Conservation (phyloP, 2,329 filamentous ascomycete genomes). For the Mycosphaerella arachidis region DNA sequence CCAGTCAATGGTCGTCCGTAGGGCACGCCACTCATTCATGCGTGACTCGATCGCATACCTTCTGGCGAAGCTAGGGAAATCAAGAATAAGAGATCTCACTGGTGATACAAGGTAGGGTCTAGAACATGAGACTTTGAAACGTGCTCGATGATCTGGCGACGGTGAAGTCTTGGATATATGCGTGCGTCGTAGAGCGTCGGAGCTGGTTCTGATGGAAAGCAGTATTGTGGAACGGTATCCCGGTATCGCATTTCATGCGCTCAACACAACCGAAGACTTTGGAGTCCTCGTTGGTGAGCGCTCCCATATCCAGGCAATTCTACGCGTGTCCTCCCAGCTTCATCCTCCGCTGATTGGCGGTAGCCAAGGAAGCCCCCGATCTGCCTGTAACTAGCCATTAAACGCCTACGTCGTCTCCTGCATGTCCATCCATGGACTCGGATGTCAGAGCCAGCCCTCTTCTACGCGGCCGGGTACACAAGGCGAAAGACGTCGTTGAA, state of each 20-base stretch:
- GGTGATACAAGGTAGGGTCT: no score
- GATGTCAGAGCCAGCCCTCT: not conserved
- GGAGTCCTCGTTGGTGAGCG: not conserved
- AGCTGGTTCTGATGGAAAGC: not conserved
- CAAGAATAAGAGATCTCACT: no score
- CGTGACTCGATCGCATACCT: no score
- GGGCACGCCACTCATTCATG: no score
- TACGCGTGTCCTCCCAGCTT: not conserved
- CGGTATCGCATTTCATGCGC: not conserved
- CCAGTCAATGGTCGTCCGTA: no score
- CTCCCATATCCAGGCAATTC: not conserved
- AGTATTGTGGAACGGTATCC: not conserved
- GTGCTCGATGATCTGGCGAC: no score
- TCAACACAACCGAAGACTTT: not conserved
- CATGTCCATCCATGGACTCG: not conserved
- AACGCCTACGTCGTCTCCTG: conserved; percentile 39
- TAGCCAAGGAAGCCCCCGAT: no score
- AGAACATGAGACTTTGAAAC: no score
- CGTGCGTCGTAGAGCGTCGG: no score
- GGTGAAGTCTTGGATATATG: no score
- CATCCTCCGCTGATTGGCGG: not conserved
- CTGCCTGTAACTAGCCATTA: not conserved
- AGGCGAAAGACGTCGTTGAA: conserved; percentile 95
- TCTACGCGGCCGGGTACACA: conserved; percentile 54
- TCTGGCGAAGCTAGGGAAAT: no score